These are phyloP conservation scores for Cutaneotrichosporon arboriforme DNA, from an alignment of 1,284 basidiomycete species.

Conservation along the genomic window DNA sequence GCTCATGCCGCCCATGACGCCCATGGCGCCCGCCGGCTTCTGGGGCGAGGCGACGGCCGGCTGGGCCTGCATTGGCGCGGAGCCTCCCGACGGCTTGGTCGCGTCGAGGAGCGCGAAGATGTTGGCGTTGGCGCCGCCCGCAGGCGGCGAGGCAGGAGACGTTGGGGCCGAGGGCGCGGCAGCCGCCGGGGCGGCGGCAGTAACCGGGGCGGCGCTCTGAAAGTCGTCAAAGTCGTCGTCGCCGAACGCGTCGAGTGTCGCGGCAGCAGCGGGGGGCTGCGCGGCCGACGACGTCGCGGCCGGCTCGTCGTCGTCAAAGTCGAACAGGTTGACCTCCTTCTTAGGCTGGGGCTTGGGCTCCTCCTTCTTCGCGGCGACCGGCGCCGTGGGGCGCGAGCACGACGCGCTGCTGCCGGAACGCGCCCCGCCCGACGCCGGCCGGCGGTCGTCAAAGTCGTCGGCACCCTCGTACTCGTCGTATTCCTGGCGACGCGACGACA, in stretches of 20 bases:
- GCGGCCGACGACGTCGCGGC: slow-evolving; percentile 18
- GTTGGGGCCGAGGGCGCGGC: slow-evolving; percentile 16
- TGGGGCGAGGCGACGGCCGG: slow-evolving; percentile 21
- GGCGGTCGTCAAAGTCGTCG: slow-evolving; percentile 68
- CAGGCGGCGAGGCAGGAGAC: slow-evolving; percentile 1
- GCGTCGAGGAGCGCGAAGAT: slow-evolving; percentile 53
- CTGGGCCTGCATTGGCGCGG: slow-evolving; percentile 19
- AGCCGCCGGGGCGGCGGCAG: slow-evolving; percentile 21
- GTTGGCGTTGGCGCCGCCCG: slow-evolving; percentile 33
- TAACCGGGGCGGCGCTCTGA: slow-evolving; percentile 65
- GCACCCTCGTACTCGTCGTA: slow-evolving; percentile 94
- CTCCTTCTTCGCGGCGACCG: slow-evolving; percentile 51
- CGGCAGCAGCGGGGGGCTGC: slow-evolving; percentile 27
- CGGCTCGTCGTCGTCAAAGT: slow-evolving; percentile 62
- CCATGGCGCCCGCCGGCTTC: neutral
- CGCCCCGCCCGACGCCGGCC: slow-evolving; percentile 13
- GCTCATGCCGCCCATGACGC: neutral
- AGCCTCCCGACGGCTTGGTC: neutral
- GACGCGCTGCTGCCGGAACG: neutral
- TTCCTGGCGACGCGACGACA: slow-evolving; percentile 12
- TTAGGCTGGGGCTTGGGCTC: slow-evolving; percentile 40
- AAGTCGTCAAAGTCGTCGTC: slow-evolving; percentile 87
- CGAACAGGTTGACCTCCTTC: slow-evolving; percentile 63
- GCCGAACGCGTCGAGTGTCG: slow-evolving; percentile 16
- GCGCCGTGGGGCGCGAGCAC: slow-evolving; percentile 18